phyloP scores from a whole-genome alignment of 352 stramenopile genomes.

The Phytophthora ramorum region DNA sequence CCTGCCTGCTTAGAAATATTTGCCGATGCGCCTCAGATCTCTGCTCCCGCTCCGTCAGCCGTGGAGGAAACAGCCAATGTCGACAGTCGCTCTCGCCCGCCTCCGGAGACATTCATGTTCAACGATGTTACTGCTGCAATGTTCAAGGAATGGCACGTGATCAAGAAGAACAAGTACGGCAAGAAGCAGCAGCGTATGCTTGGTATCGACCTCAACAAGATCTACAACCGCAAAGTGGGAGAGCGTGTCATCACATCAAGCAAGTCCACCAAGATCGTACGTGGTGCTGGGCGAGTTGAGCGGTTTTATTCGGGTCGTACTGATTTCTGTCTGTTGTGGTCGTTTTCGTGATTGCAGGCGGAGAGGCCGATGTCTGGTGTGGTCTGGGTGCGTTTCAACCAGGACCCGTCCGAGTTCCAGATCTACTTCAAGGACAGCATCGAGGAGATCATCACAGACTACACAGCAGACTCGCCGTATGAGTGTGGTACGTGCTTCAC shows the following conservation, averaged over 20 bases:
- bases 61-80: conserved; percentile 75
- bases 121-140: conserved; percentile 91
- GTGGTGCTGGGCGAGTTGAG: conserved; percentile 27
- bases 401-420: conserved; percentile 87
- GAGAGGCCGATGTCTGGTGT: conserved; percentile 88
- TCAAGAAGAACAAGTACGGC: conserved; percentile 93
- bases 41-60: conserved; percentile 64
- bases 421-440: conserved; percentile 91
- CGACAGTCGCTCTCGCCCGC: conserved; percentile 72
- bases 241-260: conserved; percentile 90
- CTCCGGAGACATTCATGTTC: conserved; percentile 91
- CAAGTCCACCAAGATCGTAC: conserved; percentile 91
- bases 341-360: conserved; percentile 44
- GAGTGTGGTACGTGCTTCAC: conserved; percentile 74
- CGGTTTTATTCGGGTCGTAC: background rate
- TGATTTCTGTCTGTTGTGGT: conserved; percentile 6
- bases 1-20: conserved; percentile 72
- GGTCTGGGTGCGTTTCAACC: conserved; percentile 87
- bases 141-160: conserved; percentile 92
- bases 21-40: conserved; percentile 81
- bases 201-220: conserved; percentile 89
- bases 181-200: conserved; percentile 91
- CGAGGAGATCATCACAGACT: conserved; percentile 90
- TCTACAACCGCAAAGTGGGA: conserved; percentile 92
- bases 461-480: conserved; percentile 90